Base-by-base conservation (phyloP, 345 rosid species). In the Eutrema heterophyllum region DNA sequence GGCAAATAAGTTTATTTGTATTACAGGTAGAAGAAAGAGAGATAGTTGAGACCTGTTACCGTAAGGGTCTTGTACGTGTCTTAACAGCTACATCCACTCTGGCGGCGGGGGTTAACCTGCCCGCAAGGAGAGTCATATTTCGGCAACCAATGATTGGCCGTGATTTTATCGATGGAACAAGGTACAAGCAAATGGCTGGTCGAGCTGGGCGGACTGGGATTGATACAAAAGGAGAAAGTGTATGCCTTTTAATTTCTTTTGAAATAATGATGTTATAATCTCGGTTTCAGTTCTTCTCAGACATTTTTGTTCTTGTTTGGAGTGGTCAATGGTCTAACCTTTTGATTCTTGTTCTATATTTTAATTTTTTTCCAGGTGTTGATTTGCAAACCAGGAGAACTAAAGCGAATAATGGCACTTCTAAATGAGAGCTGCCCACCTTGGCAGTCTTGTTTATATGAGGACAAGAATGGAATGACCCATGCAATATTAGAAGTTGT, bases 201-300 rank as follows among this genome's bases (percentile, higher is more conserved):
- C 86, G 98, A 79, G 98, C 98, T 74, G 98, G 98, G 73, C 93
- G 98, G 71, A 91, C 97, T 69, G 98, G 98, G 76, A 94, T 94
- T 76, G 98, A 94, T 79, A 87, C 97, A 56, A 87, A 88, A 83
- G 98, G 98, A 64, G 96, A 94, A 87, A 94, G 98, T 85, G 98
- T 94, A 88, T 59, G 98, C 75, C 68, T 61, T 71, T 35, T 14
- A 18, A 32, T 11, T 27, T 68, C 38, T 3, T 40, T 9, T 26
- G 50, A 53, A 9, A 33, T 52, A 43, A 41, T 55, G 53, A 68
- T 68, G 29, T 15, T 50, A 68, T 43, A 80, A 67, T 57, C 30
- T 32, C 6, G 32, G 21, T 39, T 41, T 62, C 73, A 67, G 46
- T 39, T 43, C 15, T 33, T 48, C 46, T 32, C 67, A 36, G 45